Evolutionary conservation across 495 filamentous ascomycete genomes (phyloP).

Genomic region (Amphirosellinia nigrospora): DNA sequence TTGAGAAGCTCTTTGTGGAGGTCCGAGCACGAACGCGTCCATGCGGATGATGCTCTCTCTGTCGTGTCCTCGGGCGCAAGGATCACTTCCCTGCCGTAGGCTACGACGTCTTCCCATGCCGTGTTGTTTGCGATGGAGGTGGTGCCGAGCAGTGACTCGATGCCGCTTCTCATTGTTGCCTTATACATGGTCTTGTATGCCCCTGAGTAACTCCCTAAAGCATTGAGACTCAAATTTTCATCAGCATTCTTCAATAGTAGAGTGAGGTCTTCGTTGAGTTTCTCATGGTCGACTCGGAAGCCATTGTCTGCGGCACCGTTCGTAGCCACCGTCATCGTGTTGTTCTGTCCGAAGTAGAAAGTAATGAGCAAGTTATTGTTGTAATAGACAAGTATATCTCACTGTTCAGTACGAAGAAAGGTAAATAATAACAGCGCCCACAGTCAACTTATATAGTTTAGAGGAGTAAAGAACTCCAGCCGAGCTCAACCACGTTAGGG

Average conservation of each 20-base stretch:
- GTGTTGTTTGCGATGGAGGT: slow-evolving; percentile 4
- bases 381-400: background rate
- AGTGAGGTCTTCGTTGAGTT: background rate
- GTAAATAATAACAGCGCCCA: background rate
- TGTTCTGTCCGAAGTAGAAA: background rate
- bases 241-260: background rate
- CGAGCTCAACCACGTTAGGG: background rate
- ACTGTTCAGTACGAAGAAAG: background rate
- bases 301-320: background rate
- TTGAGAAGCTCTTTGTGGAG: slow-evolving; percentile 19
- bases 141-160: slow-evolving; percentile 7
- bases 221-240: background rate
- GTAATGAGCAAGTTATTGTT: background rate
- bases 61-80: slow-evolving; percentile 1
- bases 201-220: slow-evolving; percentile 16
- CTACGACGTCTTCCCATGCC: slow-evolving; percentile 9
- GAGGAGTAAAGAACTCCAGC: background rate
- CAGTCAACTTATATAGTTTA: background rate
- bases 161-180: slow-evolving; percentile 14
- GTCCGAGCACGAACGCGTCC: slow-evolving; percentile 19
- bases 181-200: slow-evolving; percentile 18
- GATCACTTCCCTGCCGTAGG: slow-evolving; percentile 21
- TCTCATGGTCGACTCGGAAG: background rate
- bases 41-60: slow-evolving; percentile 6
- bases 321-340: background rate